phyloP scores from a whole-genome alignment of 768 basidiomycete genomes.

The Hebeloma cylindrosporum region DNA sequence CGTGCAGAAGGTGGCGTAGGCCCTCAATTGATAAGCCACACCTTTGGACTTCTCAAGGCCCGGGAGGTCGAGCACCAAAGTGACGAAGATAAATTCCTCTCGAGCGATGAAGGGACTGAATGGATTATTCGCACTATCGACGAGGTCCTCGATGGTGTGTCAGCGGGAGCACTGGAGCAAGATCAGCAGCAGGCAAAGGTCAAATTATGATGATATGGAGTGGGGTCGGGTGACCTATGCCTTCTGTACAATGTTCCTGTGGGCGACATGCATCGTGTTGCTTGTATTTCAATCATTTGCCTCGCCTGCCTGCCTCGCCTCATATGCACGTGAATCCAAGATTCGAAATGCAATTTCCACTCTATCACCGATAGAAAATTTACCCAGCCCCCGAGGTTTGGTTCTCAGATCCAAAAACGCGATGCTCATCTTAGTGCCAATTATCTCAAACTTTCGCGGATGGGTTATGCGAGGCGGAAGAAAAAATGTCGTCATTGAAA shows the following conservation, averaged over 20 bases:
- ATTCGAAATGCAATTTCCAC: slow-evolving; percentile 24
- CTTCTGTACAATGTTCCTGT: slow-evolving; percentile 32
- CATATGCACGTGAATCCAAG: slow-evolving; percentile 34
- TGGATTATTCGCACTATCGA: slow-evolving; percentile 88
- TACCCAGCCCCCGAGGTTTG: slow-evolving; percentile 8
- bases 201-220: slow-evolving; percentile 57
- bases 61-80: slow-evolving; percentile 57
- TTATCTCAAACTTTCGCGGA: slow-evolving; percentile 25
- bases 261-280: slow-evolving; percentile 40
- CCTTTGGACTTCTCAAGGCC: slow-evolving; percentile 88
- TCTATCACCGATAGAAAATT: slow-evolving; percentile 27
- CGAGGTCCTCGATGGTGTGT: slow-evolving; percentile 73
- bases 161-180: slow-evolving; percentile 44
- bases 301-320: slow-evolving; percentile 32
- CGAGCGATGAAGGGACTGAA: slow-evolving; percentile 83
- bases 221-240: slow-evolving; percentile 38
- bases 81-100: slow-evolving; percentile 77
- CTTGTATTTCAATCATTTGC: slow-evolving; percentile 34
- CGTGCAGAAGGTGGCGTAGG: slow-evolving; percentile 84
- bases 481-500: slow-evolving; percentile 21
- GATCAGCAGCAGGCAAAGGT: slow-evolving; percentile 42
- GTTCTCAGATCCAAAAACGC: slow-evolving; percentile 12
- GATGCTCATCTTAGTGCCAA: slow-evolving; percentile 8
- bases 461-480: slow-evolving; percentile 11
- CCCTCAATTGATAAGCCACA: slow-evolving; percentile 85